phyloP scores from a whole-genome alignment of 768 basidiomycete genomes.

The Fistulinella prunicolor region DNA sequence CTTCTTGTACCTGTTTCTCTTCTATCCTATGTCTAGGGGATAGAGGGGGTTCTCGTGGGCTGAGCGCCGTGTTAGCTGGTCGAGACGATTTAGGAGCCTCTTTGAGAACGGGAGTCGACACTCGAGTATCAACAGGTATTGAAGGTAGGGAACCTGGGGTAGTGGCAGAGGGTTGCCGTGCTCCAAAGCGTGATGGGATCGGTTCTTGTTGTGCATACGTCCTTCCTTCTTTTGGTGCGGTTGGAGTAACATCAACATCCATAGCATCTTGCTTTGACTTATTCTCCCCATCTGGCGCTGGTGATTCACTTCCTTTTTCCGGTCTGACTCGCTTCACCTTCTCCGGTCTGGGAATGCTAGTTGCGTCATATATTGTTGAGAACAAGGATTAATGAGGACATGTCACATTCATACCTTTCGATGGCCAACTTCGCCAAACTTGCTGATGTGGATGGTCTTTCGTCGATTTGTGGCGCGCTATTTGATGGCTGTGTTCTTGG shows the following conservation, averaged over 20 bases:
- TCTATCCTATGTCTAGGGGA: slow-evolving; percentile 43
- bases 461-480: slow-evolving; percentile 26
- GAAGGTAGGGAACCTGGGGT: slow-evolving; percentile 15
- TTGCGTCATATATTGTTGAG: slow-evolving; percentile 6
- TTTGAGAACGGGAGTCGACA: slow-evolving; percentile 12
- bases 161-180: slow-evolving; percentile 12
- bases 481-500: slow-evolving; percentile 54
- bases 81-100: slow-evolving; percentile 22
- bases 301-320: slow-evolving; percentile 38
- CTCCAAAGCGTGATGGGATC: slow-evolving; percentile 19
- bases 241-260: slow-evolving; percentile 33
- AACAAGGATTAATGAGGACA: background rate
- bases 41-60: slow-evolving; percentile 35
- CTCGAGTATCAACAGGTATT: slow-evolving; percentile 16
- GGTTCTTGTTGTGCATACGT: slow-evolving; percentile 19
- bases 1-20: slow-evolving; percentile 36
- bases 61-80: slow-evolving; percentile 12
- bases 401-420: slow-evolving; percentile 50
- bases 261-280: slow-evolving; percentile 31
- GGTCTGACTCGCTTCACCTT: slow-evolving; percentile 61
- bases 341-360: slow-evolving; percentile 74
- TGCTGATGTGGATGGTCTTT: slow-evolving; percentile 31
- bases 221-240: slow-evolving; percentile 28
- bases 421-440: slow-evolving; percentile 55
- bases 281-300: slow-evolving; percentile 31